A percentile compares a stretch with the other conserved stretches of the same genome.
phyloP scores from a whole-genome alignment of 306 rosid genomes.

The Dalbergia cochinchinensis region DNA sequence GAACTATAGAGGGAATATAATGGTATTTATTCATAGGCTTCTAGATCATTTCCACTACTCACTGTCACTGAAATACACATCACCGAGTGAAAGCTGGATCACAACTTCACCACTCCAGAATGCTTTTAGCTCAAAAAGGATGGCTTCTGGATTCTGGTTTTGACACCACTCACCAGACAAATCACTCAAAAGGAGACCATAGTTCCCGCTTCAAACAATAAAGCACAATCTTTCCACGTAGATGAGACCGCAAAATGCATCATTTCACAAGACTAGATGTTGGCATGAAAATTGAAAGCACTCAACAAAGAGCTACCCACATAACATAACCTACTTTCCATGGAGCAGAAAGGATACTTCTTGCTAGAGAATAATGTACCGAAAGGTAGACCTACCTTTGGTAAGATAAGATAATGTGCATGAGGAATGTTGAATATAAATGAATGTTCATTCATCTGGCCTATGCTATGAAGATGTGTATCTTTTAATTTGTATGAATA shows the following conservation, averaged over 20 bases:
- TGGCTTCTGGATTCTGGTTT: constrained; percentile 44
- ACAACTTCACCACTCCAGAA: constrained; percentile 45
- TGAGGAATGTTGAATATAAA: constrained; percentile 29
- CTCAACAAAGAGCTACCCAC: constrained; percentile 35
- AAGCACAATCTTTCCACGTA: constrained; percentile 51
- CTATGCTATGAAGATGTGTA: not conserved
- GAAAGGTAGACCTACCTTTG: constrained; percentile 33
- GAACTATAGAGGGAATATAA: constrained; percentile 44
- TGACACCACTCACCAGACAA: constrained; percentile 54
- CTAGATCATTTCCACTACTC: constrained; percentile 39
- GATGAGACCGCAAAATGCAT: constrained; percentile 52
- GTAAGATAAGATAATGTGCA: constrained; percentile 6
- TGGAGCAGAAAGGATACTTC: constrained; percentile 18
- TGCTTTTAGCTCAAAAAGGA: constrained; percentile 44
- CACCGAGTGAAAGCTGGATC: constrained; percentile 44
- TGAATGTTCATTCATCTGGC: not conserved
- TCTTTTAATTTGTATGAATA: not conserved
- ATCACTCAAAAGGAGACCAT: constrained; percentile 35
- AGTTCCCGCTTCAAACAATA: constrained; percentile 31
- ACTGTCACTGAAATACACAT: constrained; percentile 12
- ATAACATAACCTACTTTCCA: constrained; percentile 39
- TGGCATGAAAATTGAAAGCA: constrained; percentile 39
- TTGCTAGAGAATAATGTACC: constrained; percentile 31
- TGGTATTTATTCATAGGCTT: constrained; percentile 26
- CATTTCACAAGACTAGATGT: constrained; percentile 41